phyloP scores from a whole-genome alignment of 768 basidiomycete genomes.

The Leccinum imitatum region DNA sequence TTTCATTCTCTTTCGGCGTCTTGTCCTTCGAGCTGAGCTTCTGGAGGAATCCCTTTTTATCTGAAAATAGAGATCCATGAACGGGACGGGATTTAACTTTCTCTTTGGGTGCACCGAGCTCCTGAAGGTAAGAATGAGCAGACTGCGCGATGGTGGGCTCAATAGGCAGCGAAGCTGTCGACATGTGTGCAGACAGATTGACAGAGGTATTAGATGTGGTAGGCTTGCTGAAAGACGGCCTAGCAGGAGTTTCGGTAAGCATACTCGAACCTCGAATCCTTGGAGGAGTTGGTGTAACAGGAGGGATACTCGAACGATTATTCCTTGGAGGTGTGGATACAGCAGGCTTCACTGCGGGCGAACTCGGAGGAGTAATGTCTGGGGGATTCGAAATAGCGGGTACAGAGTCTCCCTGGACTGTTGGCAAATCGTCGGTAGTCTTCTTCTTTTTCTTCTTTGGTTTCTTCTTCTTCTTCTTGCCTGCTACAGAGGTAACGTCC shows the following conservation, averaged over 20 bases:
- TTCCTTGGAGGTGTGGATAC: slow-evolving; percentile 21
- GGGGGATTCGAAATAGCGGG: slow-evolving; percentile 18
- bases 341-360: slow-evolving; percentile 20
- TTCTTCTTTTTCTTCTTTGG: slow-evolving; percentile 78
- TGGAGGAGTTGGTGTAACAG: slow-evolving; percentile 18
- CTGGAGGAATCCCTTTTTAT: slow-evolving; percentile 48
- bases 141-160: slow-evolving; percentile 62
- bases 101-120: slow-evolving; percentile 48
- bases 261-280: slow-evolving; percentile 18
- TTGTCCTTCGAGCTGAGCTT: slow-evolving; percentile 40
- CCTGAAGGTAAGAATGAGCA: slow-evolving; percentile 65
- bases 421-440: slow-evolving; percentile 24
- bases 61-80: slow-evolving; percentile 50
- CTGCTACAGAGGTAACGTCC: slow-evolving; percentile 30
- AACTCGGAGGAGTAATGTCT: slow-evolving; percentile 16
- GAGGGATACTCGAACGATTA: slow-evolving; percentile 15
- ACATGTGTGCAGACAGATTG: slow-evolving; percentile 29
- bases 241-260: slow-evolving; percentile 27
- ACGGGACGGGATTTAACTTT: slow-evolving; percentile 74
- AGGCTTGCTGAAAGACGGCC: slow-evolving; percentile 7
- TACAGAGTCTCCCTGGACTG: slow-evolving; percentile 23
- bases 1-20: slow-evolving; percentile 35
- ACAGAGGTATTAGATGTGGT: slow-evolving; percentile 18
- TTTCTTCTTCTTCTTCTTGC: slow-evolving; percentile 59
- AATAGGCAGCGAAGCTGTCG: slow-evolving; percentile 43